Evolutionary conservation across 441 rosid species (phyloP), one percentile per base, ranked within the genome.

Genomic region (Aquilaria agallochum): DNA sequence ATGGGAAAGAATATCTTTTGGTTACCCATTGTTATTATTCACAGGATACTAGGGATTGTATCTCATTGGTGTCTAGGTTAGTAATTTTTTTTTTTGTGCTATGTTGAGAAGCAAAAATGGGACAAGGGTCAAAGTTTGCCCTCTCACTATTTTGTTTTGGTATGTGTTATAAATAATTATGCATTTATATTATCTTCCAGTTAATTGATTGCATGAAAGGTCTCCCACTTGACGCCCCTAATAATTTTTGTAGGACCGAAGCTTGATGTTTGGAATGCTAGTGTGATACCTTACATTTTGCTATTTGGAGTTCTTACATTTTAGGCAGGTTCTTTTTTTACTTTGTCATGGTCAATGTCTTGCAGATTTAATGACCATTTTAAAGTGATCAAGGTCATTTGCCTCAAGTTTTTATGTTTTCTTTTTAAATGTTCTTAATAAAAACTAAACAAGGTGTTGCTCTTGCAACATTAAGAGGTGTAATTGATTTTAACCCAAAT

Each of bases 361-460:
- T 53, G 27, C 13, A 7, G 30, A 2, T 14, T 3, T 15, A 20
- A 20, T 20, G 27, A 20, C 27, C 27, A 20, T 20, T 20, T 20
- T 20, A 20, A 20, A 9, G 48, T 33, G 49, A 27, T 34, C 13
- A 27, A 14, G 5, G 47, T 52, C 44, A 9, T 32, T 27, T 11
- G 32, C 5, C 42, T 54, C 11, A n/a, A 5, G 30, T 51, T 27
- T 40, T 56, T 31, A 56, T 46, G 14, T 62, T 50, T 32, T 55
- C 9, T 20, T 53, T 67, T 56, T 11, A 5, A 53, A 75, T 71
- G 11, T 62, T 61, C 5, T 42, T 73, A 67, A 68, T 83, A 94
- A 97, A 94, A 81, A 84, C 92, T 60, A 97, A 94, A 67, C 98
- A 90, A 80, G 98, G 96, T 62, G 98, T 94, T 71, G 97, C 98